A percentile compares a stretch with the other conserved stretches of the same genome.
These are phyloP conservation scores for Diaporthe australafricana DNA, from an alignment of 2,329 filamentous ascomycete genomes.

Conservation along the genomic window DNA sequence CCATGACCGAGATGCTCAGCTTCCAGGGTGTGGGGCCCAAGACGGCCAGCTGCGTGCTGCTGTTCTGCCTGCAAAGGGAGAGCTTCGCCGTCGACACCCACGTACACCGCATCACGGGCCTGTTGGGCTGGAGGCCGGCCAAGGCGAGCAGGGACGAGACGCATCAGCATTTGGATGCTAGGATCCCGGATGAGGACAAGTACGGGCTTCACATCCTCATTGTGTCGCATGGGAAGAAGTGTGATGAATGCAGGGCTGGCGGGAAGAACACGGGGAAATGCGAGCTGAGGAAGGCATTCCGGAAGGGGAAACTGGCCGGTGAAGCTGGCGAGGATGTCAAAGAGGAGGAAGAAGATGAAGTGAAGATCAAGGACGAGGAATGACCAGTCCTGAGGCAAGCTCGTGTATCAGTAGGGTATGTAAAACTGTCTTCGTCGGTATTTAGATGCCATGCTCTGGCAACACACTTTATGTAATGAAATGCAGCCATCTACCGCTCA, in stretches of 20 bases:
- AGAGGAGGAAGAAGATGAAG: constrained; percentile 31
- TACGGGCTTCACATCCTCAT: constrained; percentile 62
- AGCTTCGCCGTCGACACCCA: constrained; percentile 67
- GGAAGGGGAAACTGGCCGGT: constrained; percentile 42
- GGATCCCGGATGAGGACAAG: constrained; percentile 60
- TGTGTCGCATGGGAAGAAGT: constrained; percentile 59
- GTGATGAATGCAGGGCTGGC: constrained; percentile 58
- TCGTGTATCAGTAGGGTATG: not conserved
- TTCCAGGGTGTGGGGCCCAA: constrained; percentile 66
- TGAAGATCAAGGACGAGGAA: constrained; percentile 31
- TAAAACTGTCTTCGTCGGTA: not conserved
- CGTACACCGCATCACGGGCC: constrained; percentile 60
- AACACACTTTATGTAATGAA: not conserved
- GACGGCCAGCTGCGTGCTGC: constrained; percentile 64
- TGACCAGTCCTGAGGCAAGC: not conserved
- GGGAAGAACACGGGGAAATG: constrained; percentile 54
- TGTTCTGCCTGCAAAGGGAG: constrained; percentile 61
- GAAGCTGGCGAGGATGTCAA: constrained; percentile 35
- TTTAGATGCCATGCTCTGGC: not conserved
- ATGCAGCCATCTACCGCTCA: not conserved
- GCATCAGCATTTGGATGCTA: constrained; percentile 61
- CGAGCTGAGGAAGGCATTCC: constrained; percentile 54
- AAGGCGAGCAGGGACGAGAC: constrained; percentile 56
- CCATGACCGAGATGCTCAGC: constrained; percentile 61
- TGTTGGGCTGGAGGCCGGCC: constrained; percentile 61